Conservation (phyloP, 1,284 basidiomycete genomes). For the Neolentinus lepideus region DNA sequence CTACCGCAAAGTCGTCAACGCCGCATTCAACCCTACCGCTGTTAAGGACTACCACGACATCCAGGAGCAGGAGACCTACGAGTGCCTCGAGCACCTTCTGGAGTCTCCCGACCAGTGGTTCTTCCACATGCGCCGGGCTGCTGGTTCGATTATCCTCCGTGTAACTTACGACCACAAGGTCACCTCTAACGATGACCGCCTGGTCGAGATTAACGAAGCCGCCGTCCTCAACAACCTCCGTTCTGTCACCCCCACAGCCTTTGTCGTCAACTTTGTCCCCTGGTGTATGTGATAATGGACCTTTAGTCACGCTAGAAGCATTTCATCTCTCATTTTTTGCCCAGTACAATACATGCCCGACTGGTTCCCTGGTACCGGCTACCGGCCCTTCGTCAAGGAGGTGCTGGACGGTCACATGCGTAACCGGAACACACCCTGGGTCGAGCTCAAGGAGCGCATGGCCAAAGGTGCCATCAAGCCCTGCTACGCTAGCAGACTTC, state of each 20-base stretch:
- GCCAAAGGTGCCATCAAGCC: neutral
- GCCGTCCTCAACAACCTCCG: neutral
- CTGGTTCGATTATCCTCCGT: neutral
- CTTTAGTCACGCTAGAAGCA: neutral
- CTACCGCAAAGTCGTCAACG: conserved; percentile 1
- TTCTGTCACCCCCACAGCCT: neutral
- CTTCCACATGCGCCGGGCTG: neutral
- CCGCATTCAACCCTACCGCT: conserved; percentile 1
- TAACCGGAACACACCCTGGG: neutral
- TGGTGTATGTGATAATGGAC: neutral
- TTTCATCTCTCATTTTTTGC: neutral
- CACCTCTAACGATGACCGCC: neutral
- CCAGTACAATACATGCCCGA: neutral
- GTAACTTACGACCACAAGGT: conserved; percentile 1
- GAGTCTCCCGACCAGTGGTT: neutral
- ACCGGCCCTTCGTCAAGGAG: neutral
- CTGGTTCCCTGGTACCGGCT: neutral
- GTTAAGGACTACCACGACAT: neutral
- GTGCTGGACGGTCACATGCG: neutral
- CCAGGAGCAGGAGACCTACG: conserved; percentile 1
- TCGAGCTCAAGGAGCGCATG: neutral
- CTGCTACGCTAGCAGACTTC: neutral
- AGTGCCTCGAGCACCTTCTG: neutral
- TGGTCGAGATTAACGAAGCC: conserved; percentile 1
- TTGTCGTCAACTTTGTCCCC: conserved; percentile 1